Conservation (phyloP, 371 early-diverging fungal genomes). For the Mortierella sp. region DNA sequence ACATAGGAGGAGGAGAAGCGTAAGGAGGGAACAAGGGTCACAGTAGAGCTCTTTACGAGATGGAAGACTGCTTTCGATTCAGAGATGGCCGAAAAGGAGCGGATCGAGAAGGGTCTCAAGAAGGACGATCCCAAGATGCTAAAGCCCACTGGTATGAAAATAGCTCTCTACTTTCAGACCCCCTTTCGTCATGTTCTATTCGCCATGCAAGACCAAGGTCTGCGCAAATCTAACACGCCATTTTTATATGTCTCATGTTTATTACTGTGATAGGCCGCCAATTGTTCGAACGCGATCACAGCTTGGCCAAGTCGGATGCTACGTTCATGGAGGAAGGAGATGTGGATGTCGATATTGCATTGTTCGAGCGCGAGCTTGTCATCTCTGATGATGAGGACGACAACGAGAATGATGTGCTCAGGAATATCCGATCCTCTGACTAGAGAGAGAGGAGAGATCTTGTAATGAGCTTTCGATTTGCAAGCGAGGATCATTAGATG, state of each 20-base stretch:
- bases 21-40: conserved; percentile 91
- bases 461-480: no score
- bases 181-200: neutral
- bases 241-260: neutral
- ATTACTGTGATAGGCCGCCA: conserved; percentile 76
- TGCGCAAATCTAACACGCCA: neutral
- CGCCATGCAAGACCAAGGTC: neutral
- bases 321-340: conserved; percentile 90
- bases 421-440: conserved; percentile 49
- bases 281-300: conserved; percentile 92
- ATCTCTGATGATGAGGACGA: conserved; percentile 72
- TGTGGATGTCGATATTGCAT: conserved; percentile 82
- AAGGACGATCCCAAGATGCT: conserved; percentile 64
- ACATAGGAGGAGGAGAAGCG: conserved; percentile 77
- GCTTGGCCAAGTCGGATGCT: conserved; percentile 89
- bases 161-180: neutral
- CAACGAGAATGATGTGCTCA: conserved; percentile 66
- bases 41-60: conserved; percentile 78
- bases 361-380: conserved; percentile 75
- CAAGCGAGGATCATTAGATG: neutral
- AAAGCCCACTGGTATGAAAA: conserved; percentile 70
- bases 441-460: neutral
- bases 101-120: conserved; percentile 61
- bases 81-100: conserved; percentile 77
- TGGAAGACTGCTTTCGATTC: conserved; percentile 88